phyloP scores from a whole-genome alignment of 164 flowering plant species.

The Stephania japonica region DNA sequence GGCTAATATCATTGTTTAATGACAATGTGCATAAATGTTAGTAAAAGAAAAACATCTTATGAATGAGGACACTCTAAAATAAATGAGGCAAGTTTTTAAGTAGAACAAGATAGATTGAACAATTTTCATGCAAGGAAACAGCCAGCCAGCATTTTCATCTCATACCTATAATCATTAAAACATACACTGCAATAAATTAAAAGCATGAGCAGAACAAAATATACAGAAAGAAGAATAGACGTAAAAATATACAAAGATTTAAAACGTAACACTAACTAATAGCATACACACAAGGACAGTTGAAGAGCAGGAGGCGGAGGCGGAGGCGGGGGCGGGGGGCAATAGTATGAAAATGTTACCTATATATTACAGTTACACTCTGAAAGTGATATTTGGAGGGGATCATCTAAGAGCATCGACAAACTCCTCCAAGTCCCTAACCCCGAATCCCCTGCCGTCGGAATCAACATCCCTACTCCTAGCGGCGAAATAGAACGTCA shows the following conservation, averaged over 20 bases:
- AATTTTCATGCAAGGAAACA: not conserved
- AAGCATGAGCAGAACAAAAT: constrained; percentile 14
- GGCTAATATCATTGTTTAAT: not conserved
- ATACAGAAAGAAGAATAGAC: constrained; percentile 13
- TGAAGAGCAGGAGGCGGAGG: constrained; percentile 12
- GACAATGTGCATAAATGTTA: not conserved
- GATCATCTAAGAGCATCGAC: constrained; percentile 58
- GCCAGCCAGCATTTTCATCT: not conserved
- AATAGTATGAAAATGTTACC: constrained; percentile 33
- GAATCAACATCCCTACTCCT: constrained; percentile 57
- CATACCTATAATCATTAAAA: constrained; percentile 5
- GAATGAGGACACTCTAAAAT: not conserved
- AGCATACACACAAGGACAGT: constrained; percentile 39
- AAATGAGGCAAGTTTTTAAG: not conserved
- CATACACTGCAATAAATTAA: constrained; percentile 8
- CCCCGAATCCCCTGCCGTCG: constrained; percentile 63
- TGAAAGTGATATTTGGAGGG: too few species aligned
- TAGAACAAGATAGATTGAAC: not conserved
- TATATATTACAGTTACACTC: constrained; percentile 23
- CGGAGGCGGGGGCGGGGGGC: too few species aligned
- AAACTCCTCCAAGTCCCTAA: constrained; percentile 67
- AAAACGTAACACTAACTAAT: constrained; percentile 11
- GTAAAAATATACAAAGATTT: constrained; percentile 17
- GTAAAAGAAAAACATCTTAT: not conserved
- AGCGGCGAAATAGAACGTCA: constrained; percentile 68